These are phyloP conservation scores for Colletotrichum tofieldiae DNA, from an alignment of 2,329 filamentous ascomycete genomes.

Conservation along the genomic window DNA sequence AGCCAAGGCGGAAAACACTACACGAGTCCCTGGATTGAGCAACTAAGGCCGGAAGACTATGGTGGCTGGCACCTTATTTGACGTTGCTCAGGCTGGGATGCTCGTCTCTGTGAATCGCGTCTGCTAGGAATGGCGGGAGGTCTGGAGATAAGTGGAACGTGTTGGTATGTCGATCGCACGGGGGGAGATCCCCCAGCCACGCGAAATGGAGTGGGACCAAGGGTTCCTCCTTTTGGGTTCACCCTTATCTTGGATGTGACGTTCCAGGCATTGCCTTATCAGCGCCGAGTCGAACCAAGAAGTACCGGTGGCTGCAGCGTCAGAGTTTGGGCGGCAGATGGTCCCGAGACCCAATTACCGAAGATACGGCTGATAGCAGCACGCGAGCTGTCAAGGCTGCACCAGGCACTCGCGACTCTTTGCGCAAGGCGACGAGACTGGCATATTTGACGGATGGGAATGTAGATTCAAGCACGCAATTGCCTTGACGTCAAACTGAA, in stretches of 20 bases:
- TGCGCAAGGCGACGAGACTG: not conserved
- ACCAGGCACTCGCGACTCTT: not conserved
- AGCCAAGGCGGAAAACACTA: not conserved
- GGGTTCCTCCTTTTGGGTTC: conserved; percentile 3
- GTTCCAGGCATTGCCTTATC: conserved; percentile 29
- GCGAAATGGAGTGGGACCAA: conserved; percentile 22
- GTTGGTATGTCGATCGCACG: conserved; percentile 19
- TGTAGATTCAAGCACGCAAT: conserved; percentile 4
- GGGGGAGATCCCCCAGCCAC: conserved; percentile 26
- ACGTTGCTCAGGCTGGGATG: not conserved
- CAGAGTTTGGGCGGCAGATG: conserved; percentile 3
- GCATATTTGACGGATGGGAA: conserved; percentile 1
- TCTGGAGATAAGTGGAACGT: conserved; percentile 23
- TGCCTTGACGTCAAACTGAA: conserved; percentile 8
- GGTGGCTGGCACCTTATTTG: not conserved
- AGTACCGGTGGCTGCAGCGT: conserved; percentile 19
- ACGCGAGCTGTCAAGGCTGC: conserved; percentile 3
- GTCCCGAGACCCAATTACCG: not conserved
- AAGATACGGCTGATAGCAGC: conserved; percentile 2
- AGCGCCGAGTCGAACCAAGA: conserved; percentile 1
- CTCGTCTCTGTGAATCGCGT: not conserved
- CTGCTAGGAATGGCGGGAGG: not conserved
- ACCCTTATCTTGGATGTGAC: conserved; percentile 29
- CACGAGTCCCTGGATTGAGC: not conserved
- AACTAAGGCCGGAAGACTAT: not conserved